Evolutionary conservation across 2,329 filamentous ascomycete genomes (phyloP), one percentile per base, ranked within the genome.

Genomic region (Pseudocercospora pini-densiflorae): DNA sequence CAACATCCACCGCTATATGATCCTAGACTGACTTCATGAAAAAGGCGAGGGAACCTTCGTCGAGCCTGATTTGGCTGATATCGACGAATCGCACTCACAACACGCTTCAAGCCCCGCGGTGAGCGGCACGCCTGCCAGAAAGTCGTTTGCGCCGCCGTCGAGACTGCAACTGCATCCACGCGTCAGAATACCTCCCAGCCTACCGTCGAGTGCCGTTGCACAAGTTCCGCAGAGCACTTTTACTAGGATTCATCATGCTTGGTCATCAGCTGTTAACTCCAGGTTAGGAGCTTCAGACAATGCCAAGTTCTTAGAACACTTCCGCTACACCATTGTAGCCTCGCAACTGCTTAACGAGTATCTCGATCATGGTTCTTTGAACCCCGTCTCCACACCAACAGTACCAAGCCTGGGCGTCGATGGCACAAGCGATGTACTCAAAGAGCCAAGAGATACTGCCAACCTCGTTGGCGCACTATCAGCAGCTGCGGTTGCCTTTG

Each of bases 281-380:
- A 87, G 88, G 68, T 86, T 97, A 69, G 90, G 92, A 63, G 86
- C 90, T 70, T 88, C 87, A 72, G 93, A 97, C 73, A 96, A 94
- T 76, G 86, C 90, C 72, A 90, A 89, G 71, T 97, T 97, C 75
- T 85, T 97, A 66, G 94, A 97, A 79, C 91, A 93, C 76, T 97
- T 97, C 75, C 91, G 94, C 70, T 97, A 97, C 80, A 91, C 92
- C 23, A 92, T 97, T 70, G 91, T 97, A 75, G 93, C 93, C 59
- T 97, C 94, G 23, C 93, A 97, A 77, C 86, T 97, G 14, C 84
- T 97, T 47, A 93, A 88, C 74, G 91, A 91, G 47, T 87, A 91
- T 71, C 73, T 78, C 8, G 79, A 80, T 61, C 80, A 81, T 68
- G 79, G 78, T 29, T 75, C 79, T 14, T 67, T 82, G 51, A 79